A percentile compares a stretch with the other conserved stretches of the same genome.
These are phyloP conservation scores for Tritrichomonas musculus DNA, from an alignment of 208 protist genomes.

Conservation along the genomic window DNA sequence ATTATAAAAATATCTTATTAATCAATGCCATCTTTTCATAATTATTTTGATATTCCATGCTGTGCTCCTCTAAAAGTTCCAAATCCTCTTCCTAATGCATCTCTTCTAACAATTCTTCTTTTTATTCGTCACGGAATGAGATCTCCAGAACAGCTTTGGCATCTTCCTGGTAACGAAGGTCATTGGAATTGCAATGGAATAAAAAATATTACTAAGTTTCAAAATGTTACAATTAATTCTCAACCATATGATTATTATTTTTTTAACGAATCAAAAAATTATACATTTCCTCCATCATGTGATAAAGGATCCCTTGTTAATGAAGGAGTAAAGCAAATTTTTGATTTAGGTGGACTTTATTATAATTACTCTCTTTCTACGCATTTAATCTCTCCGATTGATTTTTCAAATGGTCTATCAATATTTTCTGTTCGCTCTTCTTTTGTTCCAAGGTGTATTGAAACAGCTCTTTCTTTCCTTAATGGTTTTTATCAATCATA, in stretches of 20 bases:
- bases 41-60: neutral
- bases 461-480: neutral
- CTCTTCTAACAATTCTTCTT: neutral
- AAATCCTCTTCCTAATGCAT: neutral
- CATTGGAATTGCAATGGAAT: neutral
- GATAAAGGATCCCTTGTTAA: neutral
- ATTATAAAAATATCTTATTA: too few relatives aligned
- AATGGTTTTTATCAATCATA: neutral
- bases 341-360: neutral
- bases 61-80: neutral
- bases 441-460: neutral
- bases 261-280: neutral
- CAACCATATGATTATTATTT: neutral
- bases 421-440: neutral
- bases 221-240: neutral
- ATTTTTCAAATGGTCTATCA: neutral
- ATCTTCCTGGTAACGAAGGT: neutral
- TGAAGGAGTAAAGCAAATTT: neutral
- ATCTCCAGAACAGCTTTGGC: neutral
- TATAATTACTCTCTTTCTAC: neutral
- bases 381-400: neutral
- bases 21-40: too few relatives aligned
- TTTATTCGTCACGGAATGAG: neutral
- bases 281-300: neutral
- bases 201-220: neutral